Percentiles rank a stretch among this genome's conserved stretches.
Evolutionary conservation across 768 basidiomycete genomes (phyloP).

Genomic region (Leccinum fibrillosum): DNA sequence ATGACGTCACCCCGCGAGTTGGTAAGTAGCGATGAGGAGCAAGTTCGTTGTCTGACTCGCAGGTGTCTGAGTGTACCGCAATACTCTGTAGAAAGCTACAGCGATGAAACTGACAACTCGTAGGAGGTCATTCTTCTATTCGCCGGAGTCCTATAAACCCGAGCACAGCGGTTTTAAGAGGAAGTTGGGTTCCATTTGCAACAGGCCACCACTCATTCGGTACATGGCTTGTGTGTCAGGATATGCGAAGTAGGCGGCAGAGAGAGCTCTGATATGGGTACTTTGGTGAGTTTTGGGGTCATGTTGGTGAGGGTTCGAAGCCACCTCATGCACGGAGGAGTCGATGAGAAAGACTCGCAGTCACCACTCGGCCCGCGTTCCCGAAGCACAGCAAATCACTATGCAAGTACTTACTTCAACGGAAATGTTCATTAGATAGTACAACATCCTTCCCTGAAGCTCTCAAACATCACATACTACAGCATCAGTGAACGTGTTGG

Average conservation of each 20-base stretch:
- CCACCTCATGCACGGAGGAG: neutral
- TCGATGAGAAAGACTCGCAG: neutral
- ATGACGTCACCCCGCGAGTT: too few species aligned
- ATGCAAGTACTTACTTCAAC: neutral
- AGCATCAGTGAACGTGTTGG: neutral
- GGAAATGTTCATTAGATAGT: neutral
- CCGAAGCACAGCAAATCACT: neutral
- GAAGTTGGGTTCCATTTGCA: too few species aligned
- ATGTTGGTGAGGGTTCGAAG: constrained; percentile 14
- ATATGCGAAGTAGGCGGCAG: constrained; percentile 41
- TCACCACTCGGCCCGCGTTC: neutral
- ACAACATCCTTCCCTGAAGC: too few species aligned
- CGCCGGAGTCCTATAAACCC: too few species aligned
- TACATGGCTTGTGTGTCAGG: constrained; percentile 29
- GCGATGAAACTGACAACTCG: too few species aligned
- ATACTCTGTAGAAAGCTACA: too few species aligned
- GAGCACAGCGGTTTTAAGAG: too few species aligned
- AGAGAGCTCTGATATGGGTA: constrained; percentile 45
- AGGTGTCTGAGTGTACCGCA: too few species aligned
- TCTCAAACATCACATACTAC: neutral
- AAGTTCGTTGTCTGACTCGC: too few species aligned
- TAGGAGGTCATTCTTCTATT: too few species aligned
- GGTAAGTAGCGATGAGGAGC: too few species aligned
- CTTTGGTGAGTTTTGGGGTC: constrained; percentile 20
- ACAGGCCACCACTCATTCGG: too few species aligned